Conservation (phyloP, 176 grass and related monocot species). For the Aegilops longissima region DNA sequence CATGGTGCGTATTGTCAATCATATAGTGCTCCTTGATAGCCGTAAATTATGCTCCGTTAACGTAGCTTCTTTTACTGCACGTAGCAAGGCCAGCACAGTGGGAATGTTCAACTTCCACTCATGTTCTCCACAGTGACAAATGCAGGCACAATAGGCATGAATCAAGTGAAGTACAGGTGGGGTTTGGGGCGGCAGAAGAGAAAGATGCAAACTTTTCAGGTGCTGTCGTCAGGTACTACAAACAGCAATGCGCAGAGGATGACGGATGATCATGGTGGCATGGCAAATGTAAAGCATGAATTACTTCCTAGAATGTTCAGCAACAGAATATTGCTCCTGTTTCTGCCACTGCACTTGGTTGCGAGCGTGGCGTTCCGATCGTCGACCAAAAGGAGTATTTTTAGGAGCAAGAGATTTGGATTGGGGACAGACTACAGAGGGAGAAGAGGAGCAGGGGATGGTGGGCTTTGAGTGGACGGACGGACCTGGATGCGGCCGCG, state of each 20-base stretch:
- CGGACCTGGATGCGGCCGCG: conserved; percentile 76
- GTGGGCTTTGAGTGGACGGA: background rate
- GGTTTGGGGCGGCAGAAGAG: background rate
- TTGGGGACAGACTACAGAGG: background rate
- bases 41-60: too few relatives aligned
- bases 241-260: background rate
- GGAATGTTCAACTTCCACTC: background rate
- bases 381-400: background rate
- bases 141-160: conserved; percentile 16
- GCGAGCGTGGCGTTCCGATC: too few relatives aligned
- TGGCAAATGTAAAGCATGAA: background rate
- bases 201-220: conserved; percentile 5
- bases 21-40: too few relatives aligned
- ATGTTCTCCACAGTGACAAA: background rate
- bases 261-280: background rate
- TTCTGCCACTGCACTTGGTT: background rate
- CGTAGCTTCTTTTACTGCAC: background rate
- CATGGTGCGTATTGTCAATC: too few relatives aligned
- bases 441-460: background rate
- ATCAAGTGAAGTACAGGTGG: conserved; percentile 9
- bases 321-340: too few relatives aligned
- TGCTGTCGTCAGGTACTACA: background rate
- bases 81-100: background rate
- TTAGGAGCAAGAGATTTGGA: too few relatives aligned
- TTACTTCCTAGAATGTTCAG: background rate